phyloP scores from a whole-genome alignment of 768 basidiomycete genomes.

The Tulasnella sp. region DNA sequence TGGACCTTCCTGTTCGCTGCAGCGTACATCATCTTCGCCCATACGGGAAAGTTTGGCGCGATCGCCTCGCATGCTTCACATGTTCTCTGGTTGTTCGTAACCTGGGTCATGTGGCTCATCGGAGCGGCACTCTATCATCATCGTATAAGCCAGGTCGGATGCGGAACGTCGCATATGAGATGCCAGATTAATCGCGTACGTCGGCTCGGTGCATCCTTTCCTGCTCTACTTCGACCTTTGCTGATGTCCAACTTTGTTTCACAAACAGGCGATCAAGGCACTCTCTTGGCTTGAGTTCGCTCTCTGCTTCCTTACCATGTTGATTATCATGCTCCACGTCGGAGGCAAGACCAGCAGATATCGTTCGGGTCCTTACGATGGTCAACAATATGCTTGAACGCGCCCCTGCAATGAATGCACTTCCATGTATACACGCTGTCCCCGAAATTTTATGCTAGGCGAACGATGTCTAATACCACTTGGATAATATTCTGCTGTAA shows the following conservation, averaged over 20 bases:
- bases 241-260: not conserved
- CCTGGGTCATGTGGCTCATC: not conserved
- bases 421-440: too few relatives aligned
- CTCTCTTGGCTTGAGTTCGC: not conserved
- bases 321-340: not conserved
- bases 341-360: not conserved
- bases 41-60: not conserved
- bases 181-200: not conserved
- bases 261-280: not conserved
- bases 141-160: not conserved
- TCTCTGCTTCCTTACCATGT: not conserved
- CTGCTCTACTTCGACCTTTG: not conserved
- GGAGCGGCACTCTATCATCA: conserved; percentile 6
- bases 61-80: not conserved
- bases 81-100: not conserved
- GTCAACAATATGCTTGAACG: not conserved
- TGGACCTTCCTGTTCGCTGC: not conserved
- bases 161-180: not conserved
- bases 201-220: too few relatives aligned
- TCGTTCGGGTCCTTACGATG: not conserved
- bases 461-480: too few relatives aligned
- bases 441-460: too few relatives aligned
- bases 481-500: too few relatives aligned
- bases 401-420: too few relatives aligned
- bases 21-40: not conserved